Evolutionary conservation across 768 basidiomycete genomes (phyloP), one percentile per base, ranked within the genome.

Genomic region (Phlegmacium glaucopus): DNA sequence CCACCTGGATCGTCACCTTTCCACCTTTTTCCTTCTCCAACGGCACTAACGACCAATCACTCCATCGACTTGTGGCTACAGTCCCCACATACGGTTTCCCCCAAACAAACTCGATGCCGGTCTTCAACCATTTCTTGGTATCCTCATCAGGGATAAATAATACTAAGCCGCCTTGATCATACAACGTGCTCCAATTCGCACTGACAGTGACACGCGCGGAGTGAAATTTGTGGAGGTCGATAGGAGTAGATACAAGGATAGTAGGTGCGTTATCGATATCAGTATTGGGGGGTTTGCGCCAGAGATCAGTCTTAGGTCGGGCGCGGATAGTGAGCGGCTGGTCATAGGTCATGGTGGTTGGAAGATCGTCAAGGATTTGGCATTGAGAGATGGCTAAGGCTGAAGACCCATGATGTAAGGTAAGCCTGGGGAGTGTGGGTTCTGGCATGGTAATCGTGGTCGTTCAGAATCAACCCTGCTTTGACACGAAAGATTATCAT

Each of bases 91-190:
- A 57, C 3, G 65, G 63, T 39, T 59, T 60, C 10, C 61, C 65
- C 47, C 55, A 54, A 35, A 60, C 61, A 47, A 55, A 66, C 41
- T 66, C 65, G 51, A 66, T 61, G 11, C 65, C 65, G 0, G 63
- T 64, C 52, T 66, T 66, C 39, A 63, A 51, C 58, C 62, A 66
- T 37, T 66, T 66, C 35, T 57, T 63, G 28, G 60, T 53, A 29
- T 66, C 64, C 34, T 66, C 64, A 22, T 66, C 64, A 2, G 64
- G 64, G 48, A 66, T 63, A 52, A 64, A 64, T 27, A 66, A 52
- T 8, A 54, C 63, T 12, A 66, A 48, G 10, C 65, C 65, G 16
- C 63, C 65, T 35, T 66, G 65, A 48, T 66, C 65, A 51, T 66
- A 66, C 12, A 58, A 59, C 11, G 57, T 59, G 48, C 52, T 57